A percentile compares a stretch with the other conserved stretches of the same genome.
phyloP scores from a whole-genome alignment of 164 flowering plant species.

The Macadamia integrifolia region DNA sequence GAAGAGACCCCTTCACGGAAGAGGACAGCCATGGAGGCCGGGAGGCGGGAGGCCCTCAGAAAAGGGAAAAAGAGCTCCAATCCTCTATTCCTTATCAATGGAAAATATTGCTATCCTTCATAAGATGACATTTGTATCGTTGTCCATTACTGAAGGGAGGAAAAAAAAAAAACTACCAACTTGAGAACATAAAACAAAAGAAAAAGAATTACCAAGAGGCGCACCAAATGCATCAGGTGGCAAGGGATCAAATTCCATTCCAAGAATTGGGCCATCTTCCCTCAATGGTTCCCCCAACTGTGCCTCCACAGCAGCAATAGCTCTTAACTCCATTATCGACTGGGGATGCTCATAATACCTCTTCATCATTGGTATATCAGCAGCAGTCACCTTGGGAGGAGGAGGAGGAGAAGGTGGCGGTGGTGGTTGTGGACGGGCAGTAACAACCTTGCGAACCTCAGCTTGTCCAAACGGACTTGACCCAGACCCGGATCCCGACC shows the following conservation, averaged over 20 bases:
- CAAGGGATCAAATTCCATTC: constrained; percentile 87
- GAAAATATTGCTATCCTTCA: no score
- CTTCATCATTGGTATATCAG: constrained; percentile 37
- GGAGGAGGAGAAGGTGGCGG: no score
- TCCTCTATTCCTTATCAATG: no score
- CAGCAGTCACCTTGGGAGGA: constrained; percentile 11
- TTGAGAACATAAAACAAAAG: no score
- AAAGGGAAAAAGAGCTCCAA: no score
- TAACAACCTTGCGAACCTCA: constrained; percentile 27
- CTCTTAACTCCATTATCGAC: constrained; percentile 49
- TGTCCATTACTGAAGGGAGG: no score
- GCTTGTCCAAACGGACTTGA: constrained; percentile 40
- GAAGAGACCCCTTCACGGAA: no score
- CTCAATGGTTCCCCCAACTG: constrained; percentile 78
- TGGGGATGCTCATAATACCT: constrained; percentile 51
- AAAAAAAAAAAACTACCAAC: no score
- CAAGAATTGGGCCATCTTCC: constrained; percentile 89
- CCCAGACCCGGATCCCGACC: constrained; percentile 42
- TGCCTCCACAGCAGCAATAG: constrained; percentile 74
- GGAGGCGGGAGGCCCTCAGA: no score
- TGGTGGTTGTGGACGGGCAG: constrained; percentile 19
- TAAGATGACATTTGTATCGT: no score
- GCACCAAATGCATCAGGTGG: constrained; percentile 92
- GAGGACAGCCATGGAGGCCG: no score
- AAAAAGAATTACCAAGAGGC: constrained; percentile 48